Percentiles rank a stretch among this genome's conserved stretches.
Conservation (phyloP, 2,329 filamentous ascomycete genomes). For the Paraphoma sp. region DNA sequence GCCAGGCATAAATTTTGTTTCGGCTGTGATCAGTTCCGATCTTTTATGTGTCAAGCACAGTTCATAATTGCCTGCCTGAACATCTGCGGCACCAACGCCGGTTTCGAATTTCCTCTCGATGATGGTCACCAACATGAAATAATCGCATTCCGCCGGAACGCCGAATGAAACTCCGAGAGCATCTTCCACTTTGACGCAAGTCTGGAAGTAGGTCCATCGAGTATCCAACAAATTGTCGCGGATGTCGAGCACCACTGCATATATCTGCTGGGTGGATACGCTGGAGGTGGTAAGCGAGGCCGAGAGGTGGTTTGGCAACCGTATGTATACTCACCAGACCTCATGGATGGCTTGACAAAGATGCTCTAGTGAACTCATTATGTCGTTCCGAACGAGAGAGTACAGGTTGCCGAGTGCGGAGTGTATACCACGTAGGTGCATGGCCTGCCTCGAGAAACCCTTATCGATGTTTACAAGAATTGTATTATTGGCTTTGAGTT, state of each 20-base stretch:
- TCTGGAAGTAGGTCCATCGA: conserved; percentile 1
- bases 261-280: conserved; percentile 4
- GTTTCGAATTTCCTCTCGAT: not conserved
- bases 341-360: not conserved
- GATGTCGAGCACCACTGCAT: conserved; percentile 5
- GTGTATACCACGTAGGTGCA: not conserved
- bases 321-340: not conserved
- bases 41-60: not conserved
- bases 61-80: not conserved
- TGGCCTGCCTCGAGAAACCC: not conserved
- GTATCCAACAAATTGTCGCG: conserved; percentile 1
- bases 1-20: not conserved
- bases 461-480: not conserved
- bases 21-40: not conserved
- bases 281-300: not conserved
- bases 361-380: not conserved
- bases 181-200: conserved; percentile 1
- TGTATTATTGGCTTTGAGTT: not conserved
- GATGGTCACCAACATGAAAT: not conserved
- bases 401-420: not conserved
- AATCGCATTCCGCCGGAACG: conserved; percentile 3
- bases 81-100: not conserved
- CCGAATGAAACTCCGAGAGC: not conserved
- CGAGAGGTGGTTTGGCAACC: not conserved
- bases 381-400: not conserved